Evolutionary conservation across 106 monocot species (phyloP).

Genomic region (Acorus calamus): DNA sequence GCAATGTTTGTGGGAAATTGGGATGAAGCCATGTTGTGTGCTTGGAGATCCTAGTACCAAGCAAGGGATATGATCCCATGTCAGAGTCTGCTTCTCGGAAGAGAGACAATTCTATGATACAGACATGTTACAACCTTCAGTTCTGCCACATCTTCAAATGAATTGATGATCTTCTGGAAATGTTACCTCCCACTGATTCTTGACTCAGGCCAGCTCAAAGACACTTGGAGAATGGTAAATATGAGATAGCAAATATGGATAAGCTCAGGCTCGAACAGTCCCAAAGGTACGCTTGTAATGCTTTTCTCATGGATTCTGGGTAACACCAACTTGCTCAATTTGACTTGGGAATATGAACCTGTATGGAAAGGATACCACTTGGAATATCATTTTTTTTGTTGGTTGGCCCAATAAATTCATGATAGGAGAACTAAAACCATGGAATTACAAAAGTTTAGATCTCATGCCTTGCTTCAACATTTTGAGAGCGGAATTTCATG

Average conservation of each 20-base stretch:
- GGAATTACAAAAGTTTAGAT: no score
- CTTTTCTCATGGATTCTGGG: no score
- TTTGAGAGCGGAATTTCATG: not conserved
- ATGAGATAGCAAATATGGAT: slow-evolving; percentile 86
- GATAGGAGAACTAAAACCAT: no score
- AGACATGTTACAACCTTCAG: slow-evolving; percentile 83
- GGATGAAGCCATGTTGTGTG: slow-evolving; percentile 96
- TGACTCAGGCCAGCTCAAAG: slow-evolving; percentile 85
- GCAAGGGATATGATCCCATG: slow-evolving; percentile 94
- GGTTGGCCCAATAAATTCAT: no score
- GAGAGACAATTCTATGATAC: slow-evolving; percentile 52
- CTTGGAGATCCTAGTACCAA: slow-evolving; percentile 82
- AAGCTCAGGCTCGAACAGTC: slow-evolving; percentile 93
- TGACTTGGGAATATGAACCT: no score
- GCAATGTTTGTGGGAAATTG: no score
- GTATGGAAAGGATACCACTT: no score
- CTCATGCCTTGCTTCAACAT: no score
- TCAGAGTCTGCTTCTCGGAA: slow-evolving; percentile 89
- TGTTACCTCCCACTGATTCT: slow-evolving; percentile 86
- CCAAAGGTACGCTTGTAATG: slow-evolving; percentile 45
- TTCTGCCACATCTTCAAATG: slow-evolving; percentile 85
- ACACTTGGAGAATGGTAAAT: slow-evolving; percentile 91
- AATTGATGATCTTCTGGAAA: slow-evolving; percentile 51
- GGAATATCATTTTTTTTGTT: no score
- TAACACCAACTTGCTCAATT: no score